Base-by-base conservation (phyloP, 441 rosid species). In the Gossypium trilobum region DNA sequence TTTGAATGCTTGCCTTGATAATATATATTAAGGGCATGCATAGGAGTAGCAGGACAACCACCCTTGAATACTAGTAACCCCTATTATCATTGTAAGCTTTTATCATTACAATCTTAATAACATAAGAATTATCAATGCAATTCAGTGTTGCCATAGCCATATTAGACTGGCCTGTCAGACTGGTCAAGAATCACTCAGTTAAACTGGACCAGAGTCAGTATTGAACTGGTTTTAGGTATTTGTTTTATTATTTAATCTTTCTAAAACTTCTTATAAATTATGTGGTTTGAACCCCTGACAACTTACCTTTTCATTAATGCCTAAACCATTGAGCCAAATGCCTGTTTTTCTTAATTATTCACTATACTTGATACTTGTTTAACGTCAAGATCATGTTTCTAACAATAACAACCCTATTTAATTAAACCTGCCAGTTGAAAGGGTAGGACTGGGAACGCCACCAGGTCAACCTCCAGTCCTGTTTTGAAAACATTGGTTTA, bases 1-100 rank as follows among this genome's bases (percentile, higher is more conserved):
- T 61, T 64, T 74, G 71, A 61, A 22, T 68, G 69, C 57, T 71
- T 75, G 14, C 20, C 73, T 42, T 44, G 57, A 57, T 60, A 68
- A 55, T 27, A 42, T 63, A 25, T 39, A 7, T 60, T 46, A 25
- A 16, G 13, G 64, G 51, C 60, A 33, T 67, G 39, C 59, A 52
- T 51, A 1, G 14, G 44, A 9, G 58, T 48, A 57, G 31, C 31
- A 23, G 61, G 33, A 57, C 33, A 57, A 8, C 23, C 7, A 33
- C 19, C 56, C 58, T 50, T 14, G 39, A 44, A 16, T 33, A 42
- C 14, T 59, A 0, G 57, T 22, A 27, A n/a, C 67, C 25, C 19
- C 19, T 59, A 14, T 57, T 42, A 4, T 33, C 42, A 59, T 14
- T 55, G 33, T 48, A 42, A 71, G 67, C 67, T 9, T 57, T 68